Evolutionary conservation across 2,329 filamentous ascomycete genomes (phyloP), one percentile per base, ranked within the genome.

Genomic region (Aspergillus melleus): DNA sequence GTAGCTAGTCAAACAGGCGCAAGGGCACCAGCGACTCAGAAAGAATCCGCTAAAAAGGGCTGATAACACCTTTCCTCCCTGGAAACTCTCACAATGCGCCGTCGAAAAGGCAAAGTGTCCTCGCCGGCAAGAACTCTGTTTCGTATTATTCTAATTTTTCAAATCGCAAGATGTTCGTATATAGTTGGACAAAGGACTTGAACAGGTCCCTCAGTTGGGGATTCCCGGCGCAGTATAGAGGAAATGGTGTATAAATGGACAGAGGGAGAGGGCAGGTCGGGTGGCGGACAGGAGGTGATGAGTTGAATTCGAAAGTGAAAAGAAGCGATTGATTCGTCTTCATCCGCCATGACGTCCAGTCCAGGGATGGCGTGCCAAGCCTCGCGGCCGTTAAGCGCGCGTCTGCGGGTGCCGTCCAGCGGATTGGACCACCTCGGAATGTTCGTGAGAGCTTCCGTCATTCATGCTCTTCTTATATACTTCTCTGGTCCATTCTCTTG

Each of bases 331-430:
- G 57, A 57, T 56, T 58, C 53, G 49, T 55, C 52, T 60, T 39
- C 36, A 59, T 29, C 51, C 63, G 62, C 63, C 57, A 73, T 73
- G 70, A 74, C 72, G 70, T 72, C 63, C 67, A 56, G 65, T 49
- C 64, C 60, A 61, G 64, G 61, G 58, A 59, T 61, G 55, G 61
- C 59, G 52, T 64, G 68, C 71, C 70, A 71, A 72, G 69, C 66
- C 66, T 47, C 54, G 64, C 62, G 6, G 59, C 61, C 57, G 19
- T 32, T 63, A 71, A 70, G 68, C 70, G 71, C 71, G 72, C 70
- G 70, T 61, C 63, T 72, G 66, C 36, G 36, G 36, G 5, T 65
- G 59, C 26, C 60, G 56, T 58, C 29, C 19, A 59, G 51, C 46
- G 47, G 52, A 32, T 54, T 58, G 60, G 49, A 54, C 55, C 58